Evolutionary conservation across 495 filamentous ascomycete species (phyloP), one percentile per base, ranked within the genome.

Genomic region (Penicillium coprophilum): DNA sequence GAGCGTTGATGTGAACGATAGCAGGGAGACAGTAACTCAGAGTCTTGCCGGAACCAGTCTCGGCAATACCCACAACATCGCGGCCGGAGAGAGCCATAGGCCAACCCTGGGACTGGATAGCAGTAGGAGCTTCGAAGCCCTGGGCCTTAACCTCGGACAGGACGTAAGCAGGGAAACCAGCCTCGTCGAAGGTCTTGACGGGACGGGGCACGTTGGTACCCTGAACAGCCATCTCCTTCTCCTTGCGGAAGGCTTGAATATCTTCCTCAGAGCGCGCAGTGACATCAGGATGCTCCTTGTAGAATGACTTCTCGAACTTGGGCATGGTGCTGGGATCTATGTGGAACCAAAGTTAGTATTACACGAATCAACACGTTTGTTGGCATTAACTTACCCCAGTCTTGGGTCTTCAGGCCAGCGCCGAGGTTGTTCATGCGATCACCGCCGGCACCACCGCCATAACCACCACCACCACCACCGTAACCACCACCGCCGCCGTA

Each of bases 271-370:
- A 85, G 65, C 94, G 92, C 57, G 69, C 74, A 50, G 84, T 71
- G 28, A 98, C 94, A 55, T 83, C 81, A 6, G 85, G 82, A 65
- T 93, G 85, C 75, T 97, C 94, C 75, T 96, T 95, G 81, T 98
- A 98, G 80, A 98, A 98, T 24, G 89, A 91, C 78, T 98, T 98
- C 69, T 98, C 94, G 73, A 98, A 98, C 75, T 97, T 97, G 59
- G 94, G 92, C 21, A 98, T 68, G 23, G 86, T 76, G 70, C 71
- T 76, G 17, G 92, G 64, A 73, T 98, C 93, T 93, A 66, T 17
- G 15, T 38, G 34, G 41, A 38, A 43, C 30, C 9, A 31, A 28
- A 23, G 57, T 77, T 73, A 76, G 72, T 50, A 64, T 53, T 40
- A 6, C 32, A 4, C 4, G 6, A 32, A 39, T n/a, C 40, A 40